Evolutionary conservation across 129 eudicot genomes (phyloP).

Genomic region (Helianthus annuus): DNA sequence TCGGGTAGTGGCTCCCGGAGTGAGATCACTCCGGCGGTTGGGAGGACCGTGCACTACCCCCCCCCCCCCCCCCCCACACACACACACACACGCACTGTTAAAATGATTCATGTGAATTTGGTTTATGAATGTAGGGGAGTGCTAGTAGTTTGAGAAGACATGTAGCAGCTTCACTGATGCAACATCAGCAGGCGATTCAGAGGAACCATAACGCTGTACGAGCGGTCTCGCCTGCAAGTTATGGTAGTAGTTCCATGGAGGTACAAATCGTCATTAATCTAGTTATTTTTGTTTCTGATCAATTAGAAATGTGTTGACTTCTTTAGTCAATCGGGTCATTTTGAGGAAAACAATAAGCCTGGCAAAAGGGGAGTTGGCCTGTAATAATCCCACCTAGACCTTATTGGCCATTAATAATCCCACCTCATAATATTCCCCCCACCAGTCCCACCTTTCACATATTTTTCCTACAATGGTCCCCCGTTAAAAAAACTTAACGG

Average conservation of each 20-base stretch:
- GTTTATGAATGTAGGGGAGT: constrained; percentile 63
- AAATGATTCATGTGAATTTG: neutral
- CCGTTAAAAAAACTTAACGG: no score
- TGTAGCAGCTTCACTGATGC: constrained; percentile 84
- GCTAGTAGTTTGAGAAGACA: constrained; percentile 89
- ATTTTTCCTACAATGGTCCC: no score
- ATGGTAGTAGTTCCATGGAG: constrained; percentile 97
- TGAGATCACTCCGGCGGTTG: no score
- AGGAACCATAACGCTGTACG: constrained; percentile 57
- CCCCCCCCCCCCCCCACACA: no score
- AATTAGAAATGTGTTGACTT: neutral
- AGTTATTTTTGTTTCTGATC: neutral
- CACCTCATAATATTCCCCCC: no score
- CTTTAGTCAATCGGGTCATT: constrained; percentile 7
- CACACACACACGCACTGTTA: no score
- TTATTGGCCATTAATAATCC: no score
- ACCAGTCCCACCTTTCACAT: no score
- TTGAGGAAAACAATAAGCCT: neutral
- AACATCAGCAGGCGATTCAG: constrained; percentile 71
- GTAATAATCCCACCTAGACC: no score
- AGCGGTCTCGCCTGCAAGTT: constrained; percentile 92
- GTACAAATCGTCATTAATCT: constrained; percentile 35
- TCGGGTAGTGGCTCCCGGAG: no score
- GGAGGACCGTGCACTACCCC: no score
- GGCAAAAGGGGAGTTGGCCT: no score